Conservation (phyloP, 78 protist species). For the Dictyostelium intermedium region DNA sequence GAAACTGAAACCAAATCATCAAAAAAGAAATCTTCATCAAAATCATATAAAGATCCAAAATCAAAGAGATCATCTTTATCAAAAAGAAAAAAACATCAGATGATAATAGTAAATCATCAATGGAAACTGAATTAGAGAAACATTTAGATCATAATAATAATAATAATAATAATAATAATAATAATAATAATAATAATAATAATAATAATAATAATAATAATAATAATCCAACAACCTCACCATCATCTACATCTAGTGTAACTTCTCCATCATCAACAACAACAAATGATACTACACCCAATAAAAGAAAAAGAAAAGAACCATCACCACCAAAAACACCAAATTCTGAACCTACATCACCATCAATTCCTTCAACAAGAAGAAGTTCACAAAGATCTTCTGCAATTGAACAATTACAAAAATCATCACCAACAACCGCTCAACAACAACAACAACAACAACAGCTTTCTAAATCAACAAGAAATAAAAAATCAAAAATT, state of each 20-base stretch:
- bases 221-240: neutral
- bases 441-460: neutral
- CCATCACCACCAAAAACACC: constrained; percentile 9
- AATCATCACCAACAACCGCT: neutral
- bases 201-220: no score
- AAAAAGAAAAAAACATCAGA: neutral
- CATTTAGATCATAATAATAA: neutral
- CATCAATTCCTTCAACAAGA: neutral
- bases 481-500: constrained; percentile 1
- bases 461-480: neutral
- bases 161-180: no score
- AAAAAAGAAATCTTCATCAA: constrained; percentile 33
- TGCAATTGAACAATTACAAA: constrained; percentile 19
- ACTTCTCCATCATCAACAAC: neutral
- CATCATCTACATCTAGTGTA: no score
- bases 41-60: constrained; percentile 53
- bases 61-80: neutral
- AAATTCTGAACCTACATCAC: constrained; percentile 25
- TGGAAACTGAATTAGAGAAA: neutral
- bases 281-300: neutral
- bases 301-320: constrained; percentile 24
- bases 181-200: no score
- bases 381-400: neutral
- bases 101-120: neutral
- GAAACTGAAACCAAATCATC: neutral